Percentiles rank a stretch among this genome's conserved stretches.
phyloP scores from a whole-genome alignment of 2,329 filamentous ascomycete species.

The Sporothrix schenckii region DNA sequence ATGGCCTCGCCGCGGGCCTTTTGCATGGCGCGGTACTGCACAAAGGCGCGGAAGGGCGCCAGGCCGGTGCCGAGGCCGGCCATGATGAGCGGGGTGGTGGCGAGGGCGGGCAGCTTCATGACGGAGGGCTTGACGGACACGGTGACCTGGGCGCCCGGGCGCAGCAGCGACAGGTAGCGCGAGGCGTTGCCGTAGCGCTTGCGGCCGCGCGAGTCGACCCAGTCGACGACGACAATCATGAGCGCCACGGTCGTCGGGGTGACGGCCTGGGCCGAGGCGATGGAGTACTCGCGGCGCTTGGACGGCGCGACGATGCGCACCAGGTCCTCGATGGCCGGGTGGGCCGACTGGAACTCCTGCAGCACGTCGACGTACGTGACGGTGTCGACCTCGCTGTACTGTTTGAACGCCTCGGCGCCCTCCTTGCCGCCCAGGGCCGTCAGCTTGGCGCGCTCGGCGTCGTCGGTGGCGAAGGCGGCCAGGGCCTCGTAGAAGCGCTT shows the following conservation, averaged over 20 bases:
- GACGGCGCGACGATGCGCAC: constrained; percentile 83
- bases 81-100: constrained; percentile 96
- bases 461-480: constrained; percentile 80
- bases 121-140: constrained; percentile 97
- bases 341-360: constrained; percentile 85
- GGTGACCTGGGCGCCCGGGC: constrained; percentile 76
- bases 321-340: constrained; percentile 85
- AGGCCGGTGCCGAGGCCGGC: constrained; percentile 97
- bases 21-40: constrained; percentile 97
- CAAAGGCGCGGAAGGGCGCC: constrained; percentile 97
- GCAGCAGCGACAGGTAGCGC: constrained; percentile 78
- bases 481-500: constrained; percentile 98
- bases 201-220: constrained; percentile 85
- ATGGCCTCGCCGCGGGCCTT: constrained; percentile 97
- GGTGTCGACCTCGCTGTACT: constrained; percentile 85
- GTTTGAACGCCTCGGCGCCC: constrained; percentile 88
- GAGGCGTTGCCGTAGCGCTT: constrained; percentile 92
- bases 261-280: constrained; percentile 94
- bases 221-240: constrained; percentile 96
- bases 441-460: constrained; percentile 79
- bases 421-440: constrained; percentile 74
- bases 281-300: constrained; percentile 98
- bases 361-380: constrained; percentile 89
- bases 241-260: constrained; percentile 86
- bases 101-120: constrained; percentile 92